Base-by-base conservation (phyloP, 257 asterid genomes). In the Nicotiana obtusifolia region DNA sequence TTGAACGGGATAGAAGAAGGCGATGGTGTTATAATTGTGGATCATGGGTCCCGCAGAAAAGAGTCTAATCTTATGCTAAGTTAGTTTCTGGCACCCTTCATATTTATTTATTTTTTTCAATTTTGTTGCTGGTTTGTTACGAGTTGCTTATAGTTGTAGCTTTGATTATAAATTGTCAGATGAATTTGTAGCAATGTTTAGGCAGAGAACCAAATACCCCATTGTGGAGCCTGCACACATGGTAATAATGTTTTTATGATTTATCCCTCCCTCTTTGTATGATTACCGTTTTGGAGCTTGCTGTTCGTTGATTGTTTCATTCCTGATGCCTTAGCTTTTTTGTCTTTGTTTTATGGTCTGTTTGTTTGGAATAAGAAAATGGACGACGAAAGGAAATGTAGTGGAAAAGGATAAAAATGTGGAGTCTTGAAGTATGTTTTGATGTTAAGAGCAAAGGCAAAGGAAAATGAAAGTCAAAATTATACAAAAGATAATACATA, bases 151-250 rank as follows among this genome's bases (percentile, higher is more conserved):
- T 35, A 14, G 56, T 37, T 76, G 26, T 47, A 10, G n/a, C 82
- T 44, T 59, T 17, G 52, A 75, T 86, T 75, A 5, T 76, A 37
- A 54, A 5, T 64, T 26, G 37, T 19, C 97, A 96, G 98, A 91
- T 88, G 93, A 94, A 69, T 96, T 94, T 81, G 99, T 96, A 83
- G 82, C 67, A 54, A 93, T 96, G 97, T 96, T 94, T 84, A 88
- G 89, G 84, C 95, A 89, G 76, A 96, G 88, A 83, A 94, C 92
- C 22, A 91, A 90, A 20, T 93, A 92, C 76, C 91, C 93, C 0
- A 93, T 96, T 4, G 97, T 96, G 84, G 99, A 96, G 91, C 98
- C 98, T 77, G 99, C 99, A 76, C 98, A 96, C 85, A 96, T 96
- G 99, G 99, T 94, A 91, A 56, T 53, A 15, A 47, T 53, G 66